Percentiles rank a stretch among this genome's conserved stretches.
Conservation (phyloP, 805 yeast genomes). For the Candida coleopterorum region DNA sequence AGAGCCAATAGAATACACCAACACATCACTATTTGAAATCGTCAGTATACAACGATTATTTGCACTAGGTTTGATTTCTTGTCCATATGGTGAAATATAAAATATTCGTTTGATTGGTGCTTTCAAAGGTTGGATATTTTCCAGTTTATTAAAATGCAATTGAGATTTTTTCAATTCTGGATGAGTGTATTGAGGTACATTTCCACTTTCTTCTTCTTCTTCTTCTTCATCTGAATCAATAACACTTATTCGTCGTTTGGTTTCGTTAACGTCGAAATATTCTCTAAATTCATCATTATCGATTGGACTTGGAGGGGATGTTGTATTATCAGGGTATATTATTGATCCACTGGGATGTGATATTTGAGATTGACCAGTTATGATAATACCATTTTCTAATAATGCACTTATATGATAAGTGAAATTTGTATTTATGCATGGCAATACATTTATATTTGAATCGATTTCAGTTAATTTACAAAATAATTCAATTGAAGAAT, state of each 20-base stretch:
- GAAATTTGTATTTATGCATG: conserved; percentile 80
- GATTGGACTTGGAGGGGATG: conserved; percentile 21
- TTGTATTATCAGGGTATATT: conserved; percentile 19
- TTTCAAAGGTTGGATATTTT: conserved; percentile 52
- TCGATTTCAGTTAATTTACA: conserved; percentile 59
- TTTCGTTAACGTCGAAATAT: conserved; percentile 8
- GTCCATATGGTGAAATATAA: conserved; percentile 84
- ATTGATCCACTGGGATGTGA: conserved; percentile 65
- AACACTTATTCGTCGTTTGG: conserved; percentile 4
- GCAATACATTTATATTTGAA: conserved; percentile 54
- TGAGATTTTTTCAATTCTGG: conserved; percentile 76
- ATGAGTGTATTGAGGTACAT: conserved; percentile 66
- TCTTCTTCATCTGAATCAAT: background rate
- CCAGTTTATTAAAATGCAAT: conserved; percentile 62
- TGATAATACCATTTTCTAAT: conserved; percentile 61
- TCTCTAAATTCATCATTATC: conserved; percentile 5
- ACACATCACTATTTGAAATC: conserved; percentile 45
- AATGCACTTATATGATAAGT: conserved; percentile 82
- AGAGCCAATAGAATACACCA: conserved; percentile 82
- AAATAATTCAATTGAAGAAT: conserved; percentile 75
- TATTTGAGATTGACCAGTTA: conserved; percentile 90
- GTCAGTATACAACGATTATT: conserved; percentile 54
- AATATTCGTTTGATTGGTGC: conserved; percentile 70
- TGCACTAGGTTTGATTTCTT: conserved; percentile 75
- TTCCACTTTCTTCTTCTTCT: conserved; percentile 49